A percentile compares a stretch with the other conserved stretches of the same genome.
These are phyloP conservation scores for Cryptococcus deneoformans DNA, from an alignment of 1,284 basidiomycete species.

Conservation along the genomic window DNA sequence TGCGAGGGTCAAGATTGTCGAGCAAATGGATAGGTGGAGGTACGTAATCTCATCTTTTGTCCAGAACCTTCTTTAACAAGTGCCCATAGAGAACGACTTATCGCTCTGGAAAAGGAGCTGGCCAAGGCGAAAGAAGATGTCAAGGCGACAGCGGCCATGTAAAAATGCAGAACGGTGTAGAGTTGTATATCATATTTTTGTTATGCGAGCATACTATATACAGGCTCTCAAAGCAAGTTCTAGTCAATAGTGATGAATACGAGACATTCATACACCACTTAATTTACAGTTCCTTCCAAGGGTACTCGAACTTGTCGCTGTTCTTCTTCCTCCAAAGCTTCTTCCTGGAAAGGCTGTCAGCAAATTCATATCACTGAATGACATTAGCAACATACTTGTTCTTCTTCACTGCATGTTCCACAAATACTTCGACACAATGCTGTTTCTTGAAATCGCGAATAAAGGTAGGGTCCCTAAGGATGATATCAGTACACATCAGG, in stretches of 20 bases:
- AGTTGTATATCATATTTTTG: constrained; percentile 6
- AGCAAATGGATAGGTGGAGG: constrained; percentile 50
- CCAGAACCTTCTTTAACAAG: too few relatives aligned
- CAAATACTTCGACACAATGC: constrained; percentile 81
- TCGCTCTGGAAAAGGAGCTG: constrained; percentile 54
- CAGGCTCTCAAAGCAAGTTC: background rate
- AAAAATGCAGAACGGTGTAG: background rate
- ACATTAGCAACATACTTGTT: constrained; percentile 66
- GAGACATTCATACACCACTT: too few relatives aligned
- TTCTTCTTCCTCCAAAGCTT: constrained; percentile 90
- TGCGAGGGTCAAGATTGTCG: constrained; percentile 63
- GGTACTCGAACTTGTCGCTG: constrained; percentile 73
- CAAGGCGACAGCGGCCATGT: constrained; percentile 6
- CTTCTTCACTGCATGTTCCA: constrained; percentile 74
- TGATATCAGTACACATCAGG: background rate
- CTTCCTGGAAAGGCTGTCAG: constrained; percentile 56
- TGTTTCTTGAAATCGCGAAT: constrained; percentile 89
- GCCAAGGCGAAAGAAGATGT: constrained; percentile 36
- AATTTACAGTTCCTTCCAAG: constrained; percentile 64
- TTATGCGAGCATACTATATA: background rate
- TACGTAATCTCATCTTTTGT: constrained; percentile 17
- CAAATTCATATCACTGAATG: background rate
- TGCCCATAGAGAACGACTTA: constrained; percentile 48
- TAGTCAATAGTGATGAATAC: background rate
- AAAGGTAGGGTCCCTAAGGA: constrained; percentile 86